Conservation (phyloP, 306 rosid genomes). For the Aeschynomene evenia region DNA sequence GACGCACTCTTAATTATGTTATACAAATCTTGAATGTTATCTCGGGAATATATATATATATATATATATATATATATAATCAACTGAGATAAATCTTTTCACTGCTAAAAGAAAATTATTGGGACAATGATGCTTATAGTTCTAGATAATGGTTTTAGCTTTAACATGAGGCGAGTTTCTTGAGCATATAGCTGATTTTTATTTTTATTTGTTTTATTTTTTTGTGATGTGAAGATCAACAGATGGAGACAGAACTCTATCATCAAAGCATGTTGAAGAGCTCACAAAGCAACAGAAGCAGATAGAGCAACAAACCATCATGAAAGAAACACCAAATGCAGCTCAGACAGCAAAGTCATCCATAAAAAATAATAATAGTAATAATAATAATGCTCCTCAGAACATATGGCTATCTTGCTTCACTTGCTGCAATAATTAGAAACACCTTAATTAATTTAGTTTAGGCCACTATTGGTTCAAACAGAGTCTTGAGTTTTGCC, state of each 20-base stretch:
- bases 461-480: background rate
- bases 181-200: conserved; percentile 28
- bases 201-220: background rate
- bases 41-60: background rate
- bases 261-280: conserved; percentile 30
- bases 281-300: conserved; percentile 24
- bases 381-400: background rate
- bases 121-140: background rate
- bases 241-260: conserved; percentile 39
- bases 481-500: background rate
- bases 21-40: too few species aligned
- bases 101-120: background rate
- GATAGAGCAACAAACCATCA: conserved; percentile 8
- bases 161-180: background rate
- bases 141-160: background rate
- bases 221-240: conserved; percentile 45
- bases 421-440: conserved; percentile 49
- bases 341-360: conserved; percentile 26
- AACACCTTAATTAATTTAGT: background rate
- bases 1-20: too few species aligned
- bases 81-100: background rate
- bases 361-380: too few species aligned
- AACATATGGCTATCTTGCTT: conserved; percentile 60
- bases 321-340: conserved; percentile 25
- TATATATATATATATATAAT: too few species aligned